phyloP scores from a whole-genome alignment of 805 yeast species.

The Saturnispora zaruensis region DNA sequence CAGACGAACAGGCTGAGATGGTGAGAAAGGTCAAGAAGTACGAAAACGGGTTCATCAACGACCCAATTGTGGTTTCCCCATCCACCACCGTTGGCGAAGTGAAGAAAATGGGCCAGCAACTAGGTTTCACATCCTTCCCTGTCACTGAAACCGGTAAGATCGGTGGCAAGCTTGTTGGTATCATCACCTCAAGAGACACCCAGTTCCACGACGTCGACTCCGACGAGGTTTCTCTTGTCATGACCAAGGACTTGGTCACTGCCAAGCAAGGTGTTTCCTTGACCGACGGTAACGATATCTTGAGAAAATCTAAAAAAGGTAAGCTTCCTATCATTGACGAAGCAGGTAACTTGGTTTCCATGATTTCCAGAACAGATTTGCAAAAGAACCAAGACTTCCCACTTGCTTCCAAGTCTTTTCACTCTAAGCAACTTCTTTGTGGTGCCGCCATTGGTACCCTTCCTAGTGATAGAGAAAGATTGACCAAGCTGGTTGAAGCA shows the following conservation, averaged over 20 bases:
- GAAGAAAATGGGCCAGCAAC: slow-evolving; percentile 53
- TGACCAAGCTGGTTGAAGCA: slow-evolving; percentile 78
- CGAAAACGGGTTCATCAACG: slow-evolving; percentile 96
- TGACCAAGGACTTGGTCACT: slow-evolving; percentile 84
- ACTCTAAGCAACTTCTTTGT: slow-evolving; percentile 91
- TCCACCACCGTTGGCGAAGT: slow-evolving; percentile 71
- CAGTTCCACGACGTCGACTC: slow-evolving; percentile 80
- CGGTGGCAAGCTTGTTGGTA: slow-evolving; percentile 89
- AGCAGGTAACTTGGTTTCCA: slow-evolving; percentile 67
- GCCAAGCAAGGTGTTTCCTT: slow-evolving; percentile 77
- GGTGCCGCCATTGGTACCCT: slow-evolving; percentile 99
- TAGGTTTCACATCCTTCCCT: slow-evolving; percentile 97
- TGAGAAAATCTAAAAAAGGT: slow-evolving; percentile 93
- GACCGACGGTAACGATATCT: slow-evolving; percentile 79
- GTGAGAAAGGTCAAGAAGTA: slow-evolving; percentile 92
- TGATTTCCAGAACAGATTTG: slow-evolving; percentile 92
- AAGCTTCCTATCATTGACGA: slow-evolving; percentile 89
- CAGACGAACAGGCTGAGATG: slow-evolving; percentile 98
- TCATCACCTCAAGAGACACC: slow-evolving; percentile 92
- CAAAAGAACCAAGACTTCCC: slow-evolving; percentile 94
- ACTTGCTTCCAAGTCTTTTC: slow-evolving; percentile 84
- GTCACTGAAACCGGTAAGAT: slow-evolving; percentile 87
- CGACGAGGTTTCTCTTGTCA: slow-evolving; percentile 60
- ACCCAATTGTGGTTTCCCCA: slow-evolving; percentile 83
- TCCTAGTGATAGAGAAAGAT: slow-evolving; percentile 79